Percentiles rank a stretch among this genome's conserved stretches.
Evolutionary conservation across 177 flowering plant genomes (phyloP).

Genomic region (Vitis hybrid): DNA sequence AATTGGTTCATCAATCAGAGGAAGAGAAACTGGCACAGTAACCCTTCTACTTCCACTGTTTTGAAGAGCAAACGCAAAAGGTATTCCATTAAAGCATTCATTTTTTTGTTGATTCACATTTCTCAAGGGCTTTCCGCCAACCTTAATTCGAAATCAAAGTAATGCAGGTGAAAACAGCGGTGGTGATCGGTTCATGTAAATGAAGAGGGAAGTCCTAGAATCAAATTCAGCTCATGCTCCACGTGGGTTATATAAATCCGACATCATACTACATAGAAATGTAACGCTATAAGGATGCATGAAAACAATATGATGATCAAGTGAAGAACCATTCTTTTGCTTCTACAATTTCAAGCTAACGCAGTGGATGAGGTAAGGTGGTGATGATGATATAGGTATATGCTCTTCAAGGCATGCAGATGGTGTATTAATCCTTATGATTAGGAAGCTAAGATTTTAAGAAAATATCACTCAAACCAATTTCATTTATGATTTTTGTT

Average conservation of each 20-base stretch:
- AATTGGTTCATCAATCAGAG: constrained; percentile 71
- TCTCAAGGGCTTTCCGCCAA: constrained; percentile 20
- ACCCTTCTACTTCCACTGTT: constrained; percentile 53
- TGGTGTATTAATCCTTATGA: neutral
- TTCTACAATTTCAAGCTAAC: constrained; percentile 8
- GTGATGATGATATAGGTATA: neutral
- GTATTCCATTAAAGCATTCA: constrained; percentile 18
- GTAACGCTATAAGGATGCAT: constrained; percentile 8
- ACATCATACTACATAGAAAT: constrained; percentile 9
- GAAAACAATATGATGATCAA: neutral
- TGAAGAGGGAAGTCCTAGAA: constrained; percentile 1
- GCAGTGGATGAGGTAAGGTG: constrained; percentile 1
- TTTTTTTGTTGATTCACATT: neutral
- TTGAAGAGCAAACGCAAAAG: constrained; percentile 62
- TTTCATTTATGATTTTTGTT: constrained; percentile 24
- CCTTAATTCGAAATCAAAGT: constrained; percentile 31
- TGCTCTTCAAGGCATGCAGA: constrained; percentile 9
- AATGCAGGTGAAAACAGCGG: constrained; percentile 52
- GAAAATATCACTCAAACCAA: constrained; percentile 13
- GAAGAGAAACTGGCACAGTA: constrained; percentile 68
- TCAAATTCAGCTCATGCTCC: neutral
- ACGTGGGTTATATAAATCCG: neutral
- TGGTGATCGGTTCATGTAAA: constrained; percentile 28
- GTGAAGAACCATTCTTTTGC: neutral
- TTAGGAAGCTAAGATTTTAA: constrained; percentile 5